Evolutionary conservation across 2,329 filamentous ascomycete genomes (phyloP).

Genomic region (Biscogniauxia sp.): DNA sequence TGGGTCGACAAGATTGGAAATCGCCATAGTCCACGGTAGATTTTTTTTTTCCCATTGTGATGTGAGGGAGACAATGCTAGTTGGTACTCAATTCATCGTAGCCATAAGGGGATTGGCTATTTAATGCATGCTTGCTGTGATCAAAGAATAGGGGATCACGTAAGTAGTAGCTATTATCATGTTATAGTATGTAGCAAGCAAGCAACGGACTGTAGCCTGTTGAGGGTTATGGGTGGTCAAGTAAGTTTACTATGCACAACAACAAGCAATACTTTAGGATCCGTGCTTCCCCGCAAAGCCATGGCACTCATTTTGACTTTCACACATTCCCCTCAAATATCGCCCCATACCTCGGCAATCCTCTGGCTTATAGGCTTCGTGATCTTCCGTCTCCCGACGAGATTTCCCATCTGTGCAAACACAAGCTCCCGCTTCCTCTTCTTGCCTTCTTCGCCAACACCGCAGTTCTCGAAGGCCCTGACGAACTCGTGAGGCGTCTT

Average conservation of each 20-base stretch:
- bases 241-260: neutral
- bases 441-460: conserved; percentile 44
- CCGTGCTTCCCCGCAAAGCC: neutral
- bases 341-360: conserved; percentile 71
- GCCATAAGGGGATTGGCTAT: neutral
- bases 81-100: neutral
- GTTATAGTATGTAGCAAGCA: too few relatives aligned
- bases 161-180: too few relatives aligned
- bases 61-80: neutral
- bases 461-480: conserved; percentile 63
- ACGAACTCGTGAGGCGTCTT: conserved; percentile 69
- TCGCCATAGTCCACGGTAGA: neutral
- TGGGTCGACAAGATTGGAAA: neutral
- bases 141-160: neutral
- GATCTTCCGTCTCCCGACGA: conserved; percentile 69
- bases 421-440: conserved; percentile 63
- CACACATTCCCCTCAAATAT: conserved; percentile 20
- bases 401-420: conserved; percentile 50
- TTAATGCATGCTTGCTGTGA: neutral
- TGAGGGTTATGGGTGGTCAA: neutral
- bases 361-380: conserved; percentile 63
- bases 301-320: neutral
- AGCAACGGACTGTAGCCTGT: neutral
- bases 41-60: neutral
- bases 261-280: neutral